Base-by-base conservation (phyloP, 1,139 yeast species). In the Saccharomyces hybrid region DNA sequence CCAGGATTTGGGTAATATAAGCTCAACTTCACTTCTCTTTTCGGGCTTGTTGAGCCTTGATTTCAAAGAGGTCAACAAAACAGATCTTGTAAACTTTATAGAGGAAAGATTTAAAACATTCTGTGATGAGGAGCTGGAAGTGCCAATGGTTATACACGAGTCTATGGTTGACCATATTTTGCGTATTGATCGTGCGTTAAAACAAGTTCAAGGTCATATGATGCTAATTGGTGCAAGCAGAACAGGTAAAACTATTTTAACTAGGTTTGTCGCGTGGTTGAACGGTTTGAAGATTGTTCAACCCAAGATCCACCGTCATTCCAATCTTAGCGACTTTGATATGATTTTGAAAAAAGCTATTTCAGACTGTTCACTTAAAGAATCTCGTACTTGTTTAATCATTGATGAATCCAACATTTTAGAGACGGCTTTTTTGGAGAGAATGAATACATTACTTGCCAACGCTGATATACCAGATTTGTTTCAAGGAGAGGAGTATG, bases 391-490 rank as follows among this genome's bases (percentile, higher is more conserved):
- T 0, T 88, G 96, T 62, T 81, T 89, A 55, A 73, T 91, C 20
- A 77, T 93, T 26, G 96, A 90, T 64, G 97, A 93, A 63, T 81
- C 95, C 0, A 81, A 85, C 49, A 81, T 90, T 54, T 67, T 84
- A 51, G 95, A 88, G 50, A 77, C 96, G 0, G 77, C 95, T 0
- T 91, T 91, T 64, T 72, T 93, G 34, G 99, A 93, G 69, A 75
- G 96, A 57, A 89, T 93, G 95, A 93, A 93, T 63, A 88, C 96
- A 0, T 73, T 93, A 30, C 75, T 93, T 41, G 97, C 98, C 0
- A 93, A 91, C 68, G 88, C 97, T 0, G 97, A 91, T 62, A 80
- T 90, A 26, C 97, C 97, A 0, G 97, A 97, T 2, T 73, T 93
- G 23, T 93, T 88, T 68, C 89, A 83, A 60, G 93, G 84, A 0